Base-by-base conservation (phyloP, 1,284 basidiomycete species). In the Tausonia pullulans region DNA sequence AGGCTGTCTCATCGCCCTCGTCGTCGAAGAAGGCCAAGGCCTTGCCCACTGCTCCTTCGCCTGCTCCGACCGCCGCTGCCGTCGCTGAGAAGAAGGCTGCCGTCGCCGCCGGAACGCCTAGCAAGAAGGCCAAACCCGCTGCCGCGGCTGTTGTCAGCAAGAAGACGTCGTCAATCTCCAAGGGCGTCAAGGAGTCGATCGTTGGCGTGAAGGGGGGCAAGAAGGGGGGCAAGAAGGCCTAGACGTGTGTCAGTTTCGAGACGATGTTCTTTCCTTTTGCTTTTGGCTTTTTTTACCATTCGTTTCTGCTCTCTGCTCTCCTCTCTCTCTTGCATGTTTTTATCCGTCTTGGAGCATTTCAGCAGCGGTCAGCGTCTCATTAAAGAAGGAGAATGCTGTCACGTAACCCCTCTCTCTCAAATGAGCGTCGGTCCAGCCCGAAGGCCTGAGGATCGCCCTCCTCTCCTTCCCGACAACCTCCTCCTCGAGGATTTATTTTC, bases 131-230 rank as follows among this genome's bases (percentile, higher is more conserved):
- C 39, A 61, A 64, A 60, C n/a, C 52, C 11, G 41, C 63, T 61
- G 56, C 63, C 41, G 58, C 63, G 14, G 54, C 67, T 65, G 55
- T 65, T 58, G 66, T 16, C 61, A 70, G 69, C 65, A 71, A 70
- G 66, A 71, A 70, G 61, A 68, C 69, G 63, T 53, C 57, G 14
- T 60, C 67, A 40, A 64, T 62, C 50, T 58, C 68, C 43, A 61
- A 65, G 60, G 51, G 44, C 27, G 48, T 48, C 54, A 70, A 70
- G 67, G 56, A 68, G 58, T 62, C 58, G 14, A 64, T 70, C 10
- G 61, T 69, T 14, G 69, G 68, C 5, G 68, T 68, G 69, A 69
- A 69, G 65, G 61, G 46, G 9, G 58, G 62, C 10, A 43, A 13
- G 52, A 67, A 67, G 59, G 48, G 45, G 40, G 54, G 14, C 14